phyloP scores from a whole-genome alignment of 495 filamentous ascomycete species.

The Penicillium coprophilum region DNA sequence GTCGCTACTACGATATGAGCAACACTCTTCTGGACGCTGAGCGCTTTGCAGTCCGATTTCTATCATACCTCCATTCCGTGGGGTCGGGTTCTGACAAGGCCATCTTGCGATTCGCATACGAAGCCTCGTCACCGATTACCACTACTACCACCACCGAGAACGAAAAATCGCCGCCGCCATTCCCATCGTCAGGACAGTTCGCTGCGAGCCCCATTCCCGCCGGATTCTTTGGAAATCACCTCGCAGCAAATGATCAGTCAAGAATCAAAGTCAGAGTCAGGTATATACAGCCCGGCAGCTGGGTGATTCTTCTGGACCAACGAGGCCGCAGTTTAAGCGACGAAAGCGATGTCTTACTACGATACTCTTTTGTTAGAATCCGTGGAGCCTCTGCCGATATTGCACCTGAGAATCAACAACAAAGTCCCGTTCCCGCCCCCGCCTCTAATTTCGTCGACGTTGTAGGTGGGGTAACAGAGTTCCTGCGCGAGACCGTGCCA shows the following conservation, averaged over 20 bases:
- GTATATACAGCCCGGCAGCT: slow-evolving; percentile 18
- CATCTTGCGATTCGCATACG: slow-evolving; percentile 22
- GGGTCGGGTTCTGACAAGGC: slow-evolving; percentile 18
- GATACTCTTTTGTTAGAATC: slow-evolving; percentile 19
- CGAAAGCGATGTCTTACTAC: slow-evolving; percentile 11
- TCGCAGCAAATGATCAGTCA: slow-evolving; percentile 1
- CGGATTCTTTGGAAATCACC: slow-evolving; percentile 9
- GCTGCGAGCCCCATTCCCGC: slow-evolving; percentile 16
- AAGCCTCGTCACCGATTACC: slow-evolving; percentile 8
- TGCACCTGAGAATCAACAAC: slow-evolving; percentile 1
- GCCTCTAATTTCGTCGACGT: slow-evolving; percentile 8
- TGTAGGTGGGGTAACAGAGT: slow-evolving; percentile 18
- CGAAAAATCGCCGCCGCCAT: neutral
- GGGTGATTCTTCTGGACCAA: slow-evolving; percentile 20
- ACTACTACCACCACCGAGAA: neutral
- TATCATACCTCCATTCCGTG: slow-evolving; percentile 18
- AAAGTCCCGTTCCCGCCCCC: too few species aligned
- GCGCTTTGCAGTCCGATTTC: slow-evolving; percentile 20
- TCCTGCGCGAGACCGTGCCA: slow-evolving; percentile 17
- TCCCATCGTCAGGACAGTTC: slow-evolving; percentile 1
- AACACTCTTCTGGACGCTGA: slow-evolving; percentile 12
- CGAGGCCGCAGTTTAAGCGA: neutral
- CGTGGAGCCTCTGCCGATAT: neutral
- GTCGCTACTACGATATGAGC: slow-evolving; percentile 15
- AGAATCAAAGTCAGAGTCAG: slow-evolving; percentile 14